Evolutionary conservation across 345 rosid species (phyloP), one percentile per base, ranked within the genome.

Genomic region (Melaleuca quinquenervia): DNA sequence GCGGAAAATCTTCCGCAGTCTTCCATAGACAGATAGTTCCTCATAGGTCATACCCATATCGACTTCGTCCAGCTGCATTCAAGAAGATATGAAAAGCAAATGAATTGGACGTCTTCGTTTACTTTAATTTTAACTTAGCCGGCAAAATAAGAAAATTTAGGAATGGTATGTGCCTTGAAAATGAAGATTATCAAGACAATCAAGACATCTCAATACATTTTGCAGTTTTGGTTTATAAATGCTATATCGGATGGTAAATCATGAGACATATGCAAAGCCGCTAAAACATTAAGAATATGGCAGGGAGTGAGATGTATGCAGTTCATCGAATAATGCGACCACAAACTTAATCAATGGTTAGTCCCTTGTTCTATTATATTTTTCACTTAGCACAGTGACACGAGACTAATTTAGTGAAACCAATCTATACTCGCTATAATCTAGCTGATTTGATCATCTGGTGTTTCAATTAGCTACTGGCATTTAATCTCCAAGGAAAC

Each of bases 21-120:
- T 94, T 82, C 98, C 99, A 20, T 93, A 96, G 85, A 93, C 94
- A 21, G 99, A 94, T 84, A 96, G 95, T 91, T 95, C 99, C 88
- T 95, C 98, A 13, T 95, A 95, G 60, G 99, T 96, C 96, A 96
- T 95, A 90, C 96, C 98, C 95, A 94, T 96, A 89, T 94, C 98
- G 8, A 91, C 95, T 87, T 94, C 99, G 90, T 96, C 99, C 52
- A 94, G 92, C 98, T 95, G 95, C 88, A 85, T 76, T 26, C 89
- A 87, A 48, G 86, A 62, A 64, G 8, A 62, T 32, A 36, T 62
- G 76, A 41, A n/a, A 27, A 70, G 7, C 11, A 29, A 16, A 22
- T 24, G 21, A 52, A 86, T 13, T 9, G 55, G 24, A 41, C 8
- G 52, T 49, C 82, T 62, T 49, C 16, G 29, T 21, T 62, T 9